Base-by-base conservation (phyloP, 345 rosid genomes). In the Excoecaria cochinchinensis region DNA sequence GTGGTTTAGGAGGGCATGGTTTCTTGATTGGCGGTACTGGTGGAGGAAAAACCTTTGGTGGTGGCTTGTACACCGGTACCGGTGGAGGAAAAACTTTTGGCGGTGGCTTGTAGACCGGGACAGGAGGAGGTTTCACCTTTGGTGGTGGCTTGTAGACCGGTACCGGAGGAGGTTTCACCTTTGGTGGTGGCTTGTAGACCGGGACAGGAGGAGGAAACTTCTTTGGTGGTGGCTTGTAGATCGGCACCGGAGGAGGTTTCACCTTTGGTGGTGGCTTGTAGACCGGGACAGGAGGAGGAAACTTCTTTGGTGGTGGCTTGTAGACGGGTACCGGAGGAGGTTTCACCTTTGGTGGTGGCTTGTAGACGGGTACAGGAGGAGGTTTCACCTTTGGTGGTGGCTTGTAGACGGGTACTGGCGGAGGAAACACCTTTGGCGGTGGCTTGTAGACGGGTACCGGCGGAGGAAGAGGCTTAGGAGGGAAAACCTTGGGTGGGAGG, bases 291-390 rank as follows among this genome's bases (percentile, higher is more conserved):
- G 75, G 31, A 12, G 80, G 80, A 6, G 76, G 76, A 9, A 42
- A 4, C 24, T 0, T 31, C 22, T 57, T 71, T 5, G 80, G 80
- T 21, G 19, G 21, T 13, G 80, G 80, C 53, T 73, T 57, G 36
- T 78, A 72, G 53, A 72, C 17, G 0, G 80, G 80, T 3, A 73
- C 76, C 4, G 77, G 82, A 0, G 87, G 83, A 0, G 50, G 68
- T 3, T 8, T 38, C 0, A 25, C 38, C 15, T 52, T 52, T 31
- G 77, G 79, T 0, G 24, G 24, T 13, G 78, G 78, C 65, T 84
- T 39, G 42, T 74, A 50, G 31, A 74, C 74, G 1, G 89, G 87
- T 4, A 75, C 73, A 1, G 78, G 80, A 1, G 85, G 85, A 0
- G 61, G 76, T 0, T 46, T 19, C 1, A 31, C 13, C 40, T 70